These are phyloP conservation scores for Sonneratia alba DNA, from an alignment of 345 rosid genomes.

Conservation along the genomic window DNA sequence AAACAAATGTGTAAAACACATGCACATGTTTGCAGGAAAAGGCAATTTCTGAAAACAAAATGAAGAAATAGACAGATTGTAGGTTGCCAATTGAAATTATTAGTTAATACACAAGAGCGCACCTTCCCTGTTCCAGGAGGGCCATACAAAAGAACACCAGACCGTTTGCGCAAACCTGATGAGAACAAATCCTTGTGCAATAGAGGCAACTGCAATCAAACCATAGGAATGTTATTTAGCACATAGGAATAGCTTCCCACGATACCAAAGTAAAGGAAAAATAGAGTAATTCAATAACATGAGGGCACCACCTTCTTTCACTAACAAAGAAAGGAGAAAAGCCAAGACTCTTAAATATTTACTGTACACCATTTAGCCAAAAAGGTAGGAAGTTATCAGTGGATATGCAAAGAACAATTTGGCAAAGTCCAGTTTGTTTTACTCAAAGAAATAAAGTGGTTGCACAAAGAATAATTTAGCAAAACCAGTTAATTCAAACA, in stretches of 20 bases:
- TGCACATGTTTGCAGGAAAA: not conserved
- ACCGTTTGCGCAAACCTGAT: constrained; percentile 86
- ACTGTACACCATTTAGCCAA: not conserved
- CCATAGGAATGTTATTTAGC: constrained; percentile 4
- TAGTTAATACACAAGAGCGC: constrained; percentile 10
- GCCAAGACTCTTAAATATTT: not conserved
- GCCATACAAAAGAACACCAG: constrained; percentile 95
- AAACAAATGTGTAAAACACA: constrained; percentile 9
- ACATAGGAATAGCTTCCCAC: not conserved
- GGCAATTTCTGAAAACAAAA: no score
- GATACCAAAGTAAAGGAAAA: not conserved
- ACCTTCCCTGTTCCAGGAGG: constrained; percentile 99
- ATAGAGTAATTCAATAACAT: not conserved
- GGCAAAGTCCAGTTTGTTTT: no score
- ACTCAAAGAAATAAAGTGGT: not conserved
- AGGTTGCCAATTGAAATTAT: constrained; percentile 6
- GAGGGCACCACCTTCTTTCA: not conserved
- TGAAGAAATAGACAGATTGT: not conserved
- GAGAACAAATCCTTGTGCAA: constrained; percentile 92
- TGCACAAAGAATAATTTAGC: not conserved
- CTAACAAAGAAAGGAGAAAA: not conserved
- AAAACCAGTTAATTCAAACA: not conserved
- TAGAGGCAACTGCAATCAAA: constrained; percentile 55
- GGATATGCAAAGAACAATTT: not conserved
- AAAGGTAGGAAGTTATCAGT: not conserved